Base-by-base conservation (phyloP, 371 early-diverging fungal genomes). In the Blastocladiella emersonii region DNA sequence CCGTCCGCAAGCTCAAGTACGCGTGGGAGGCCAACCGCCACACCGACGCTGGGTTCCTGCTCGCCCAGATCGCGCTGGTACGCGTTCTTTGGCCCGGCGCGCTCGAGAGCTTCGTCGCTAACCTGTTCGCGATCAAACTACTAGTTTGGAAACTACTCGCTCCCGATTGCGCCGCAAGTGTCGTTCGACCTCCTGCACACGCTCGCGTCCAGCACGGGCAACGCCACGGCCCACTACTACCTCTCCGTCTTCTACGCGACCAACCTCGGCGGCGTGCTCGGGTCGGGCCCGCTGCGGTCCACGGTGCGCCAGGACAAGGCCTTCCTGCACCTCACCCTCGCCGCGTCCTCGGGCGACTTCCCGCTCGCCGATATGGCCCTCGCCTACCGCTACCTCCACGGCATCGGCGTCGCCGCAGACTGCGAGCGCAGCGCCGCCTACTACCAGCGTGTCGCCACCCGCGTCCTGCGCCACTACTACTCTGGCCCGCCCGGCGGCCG, bases 231-330 rank as follows among this genome's bases (percentile, higher is more conserved):
- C 21, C 96, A 92, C 67, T 85, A 90, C 41, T 86, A 87, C 78
- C 70, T 93, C 8, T 96, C 94, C 10, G 80, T 91, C 63, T 83
- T 92, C 73, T 86, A 92, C 70, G 84, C 95, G 3, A 89, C 93
- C 0, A 95, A 94, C 1, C 67, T 95, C 43, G 95, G 93, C 15
- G 73, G 81, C 56, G 76, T 71, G 5, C 85, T 84, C 17, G 69
- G 78, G 67, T 65, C 78, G 43, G 69, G 77, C 66, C 73, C 77
- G 65, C 63, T 74, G 15, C 73, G 67, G 63, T 72, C 71, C 56
- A 27, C 37, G 13, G 23, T 23, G 37, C 41, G 43, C 30, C 59
- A 59, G 19, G 44, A 8, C 7, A 60, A 71, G 74, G 90, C 91
- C 12, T 66, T 87, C 10, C 66, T 93, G 15, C 91, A 93, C 69